Evolutionary conservation across 208 protist genomes (phyloP).

Genomic region (Vickermania spadyakhi): DNA sequence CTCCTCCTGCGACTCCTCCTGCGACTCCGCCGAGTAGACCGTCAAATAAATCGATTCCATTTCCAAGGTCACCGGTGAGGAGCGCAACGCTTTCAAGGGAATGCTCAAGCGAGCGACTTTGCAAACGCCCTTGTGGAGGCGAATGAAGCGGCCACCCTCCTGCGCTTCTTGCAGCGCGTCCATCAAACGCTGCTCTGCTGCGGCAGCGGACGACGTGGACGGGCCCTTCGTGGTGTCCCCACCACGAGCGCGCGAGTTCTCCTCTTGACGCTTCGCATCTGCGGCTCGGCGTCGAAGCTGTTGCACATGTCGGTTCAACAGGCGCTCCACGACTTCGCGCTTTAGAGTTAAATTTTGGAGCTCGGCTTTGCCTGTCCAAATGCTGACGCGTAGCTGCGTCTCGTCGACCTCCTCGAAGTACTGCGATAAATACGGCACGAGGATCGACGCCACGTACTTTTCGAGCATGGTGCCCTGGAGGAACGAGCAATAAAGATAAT

Average conservation of each 20-base stretch:
- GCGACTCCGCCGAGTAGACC: slow-evolving; percentile 11
- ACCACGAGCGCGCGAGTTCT: neutral
- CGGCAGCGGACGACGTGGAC: neutral
- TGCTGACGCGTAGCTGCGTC: slow-evolving; percentile 58
- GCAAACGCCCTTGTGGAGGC: slow-evolving; percentile 68
- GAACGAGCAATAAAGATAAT: slow-evolving; percentile 1
- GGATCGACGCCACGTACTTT: slow-evolving; percentile 64
- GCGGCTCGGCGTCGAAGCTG: slow-evolving; percentile 5
- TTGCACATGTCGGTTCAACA: slow-evolving; percentile 33
- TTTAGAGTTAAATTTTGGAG: slow-evolving; percentile 72
- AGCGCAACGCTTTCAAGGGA: slow-evolving; percentile 67
- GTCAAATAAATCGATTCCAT: slow-evolving; percentile 72
- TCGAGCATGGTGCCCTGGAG: slow-evolving; percentile 49
- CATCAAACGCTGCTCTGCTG: slow-evolving; percentile 4
- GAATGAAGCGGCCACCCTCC: slow-evolving; percentile 11
- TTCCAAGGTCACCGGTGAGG: slow-evolving; percentile 73
- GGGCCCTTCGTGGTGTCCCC: neutral
- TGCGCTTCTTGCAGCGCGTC: slow-evolving; percentile 4
- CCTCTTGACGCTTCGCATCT: slow-evolving; percentile 5
- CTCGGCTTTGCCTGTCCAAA: slow-evolving; percentile 77
- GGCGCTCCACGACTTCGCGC: slow-evolving; percentile 41
- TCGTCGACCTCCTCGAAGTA: slow-evolving; percentile 83
- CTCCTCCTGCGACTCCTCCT: neutral
- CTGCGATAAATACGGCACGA: slow-evolving; percentile 79
- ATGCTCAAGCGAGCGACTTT: slow-evolving; percentile 67